phyloP scores from a whole-genome alignment of 768 basidiomycete species.

The Leccinum subtestaceum region DNA sequence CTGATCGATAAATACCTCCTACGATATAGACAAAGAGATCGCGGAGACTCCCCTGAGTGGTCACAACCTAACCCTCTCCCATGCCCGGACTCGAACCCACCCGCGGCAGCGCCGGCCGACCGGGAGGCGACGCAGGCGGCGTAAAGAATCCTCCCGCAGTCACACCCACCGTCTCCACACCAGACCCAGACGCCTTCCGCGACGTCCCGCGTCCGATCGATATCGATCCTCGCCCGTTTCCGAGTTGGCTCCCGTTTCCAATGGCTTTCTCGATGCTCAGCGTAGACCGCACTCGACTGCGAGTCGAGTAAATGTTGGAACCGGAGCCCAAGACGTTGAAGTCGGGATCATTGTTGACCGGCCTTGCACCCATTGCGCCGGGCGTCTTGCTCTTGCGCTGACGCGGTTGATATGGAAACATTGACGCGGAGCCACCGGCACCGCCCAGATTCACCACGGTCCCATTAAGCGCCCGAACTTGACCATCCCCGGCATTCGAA shows the following conservation, averaged over 20 bases:
- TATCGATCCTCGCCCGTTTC: conserved; percentile 54
- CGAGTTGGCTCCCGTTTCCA: conserved; percentile 22
- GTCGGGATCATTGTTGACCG: conserved; percentile 34
- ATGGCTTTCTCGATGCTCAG: conserved; percentile 56
- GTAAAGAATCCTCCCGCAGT: conserved; percentile 79
- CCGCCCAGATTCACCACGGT: conserved; percentile 26
- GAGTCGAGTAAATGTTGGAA: conserved; percentile 30
- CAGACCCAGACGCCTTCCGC: conserved; percentile 63
- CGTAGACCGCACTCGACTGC: conserved; percentile 51
- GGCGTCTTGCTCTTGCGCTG: conserved; percentile 34
- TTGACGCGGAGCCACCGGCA: conserved; percentile 4
- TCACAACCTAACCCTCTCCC: background rate
- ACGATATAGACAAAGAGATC: background rate
- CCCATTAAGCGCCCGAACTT: background rate
- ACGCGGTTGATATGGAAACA: conserved; percentile 39
- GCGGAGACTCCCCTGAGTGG: background rate
- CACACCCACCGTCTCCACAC: conserved; percentile 72
- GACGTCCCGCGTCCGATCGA: conserved; percentile 60
- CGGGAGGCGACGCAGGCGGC: conserved; percentile 40
- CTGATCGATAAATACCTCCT: background rate
- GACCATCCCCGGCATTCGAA: conserved; percentile 10
- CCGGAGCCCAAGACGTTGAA: conserved; percentile 10
- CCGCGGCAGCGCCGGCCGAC: background rate
- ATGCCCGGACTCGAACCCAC: background rate
- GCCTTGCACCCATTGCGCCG: conserved; percentile 25